Evolutionary conservation across 192 early-diverging fungal species (phyloP).

Genomic region (Chytriomyces confervae): DNA sequence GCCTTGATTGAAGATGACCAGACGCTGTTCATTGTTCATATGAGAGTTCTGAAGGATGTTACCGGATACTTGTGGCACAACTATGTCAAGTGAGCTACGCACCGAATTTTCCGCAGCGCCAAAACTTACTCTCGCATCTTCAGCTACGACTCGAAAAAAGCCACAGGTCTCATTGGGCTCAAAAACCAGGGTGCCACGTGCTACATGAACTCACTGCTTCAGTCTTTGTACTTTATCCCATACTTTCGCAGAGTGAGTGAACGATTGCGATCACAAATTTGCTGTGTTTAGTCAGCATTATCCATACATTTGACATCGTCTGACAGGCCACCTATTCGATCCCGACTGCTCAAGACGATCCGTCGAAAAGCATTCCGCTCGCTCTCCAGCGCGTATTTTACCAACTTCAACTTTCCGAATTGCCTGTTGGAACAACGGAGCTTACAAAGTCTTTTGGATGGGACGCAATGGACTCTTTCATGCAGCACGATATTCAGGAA

Average conservation of each 20-base stretch:
- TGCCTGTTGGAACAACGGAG: conserved; percentile 86
- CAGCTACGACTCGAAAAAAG: conserved; percentile 87
- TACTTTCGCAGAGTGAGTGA: conserved; percentile 76
- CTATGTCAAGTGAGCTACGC: conserved; percentile 75
- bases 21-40: conserved; percentile 71
- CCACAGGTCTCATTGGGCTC: conserved; percentile 90
- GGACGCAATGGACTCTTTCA: conserved; percentile 92
- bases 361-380: conserved; percentile 82
- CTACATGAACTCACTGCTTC: conserved; percentile 99
- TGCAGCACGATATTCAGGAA: conserved; percentile 99
- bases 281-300: background rate
- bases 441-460: conserved; percentile 98
- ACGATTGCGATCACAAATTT: background rate
- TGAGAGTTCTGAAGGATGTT: conserved; percentile 83
- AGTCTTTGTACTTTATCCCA: conserved; percentile 93
- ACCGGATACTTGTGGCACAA: conserved; percentile 96
- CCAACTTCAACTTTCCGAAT: conserved; percentile 73
- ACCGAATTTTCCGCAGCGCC: background rate
- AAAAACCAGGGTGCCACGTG: conserved; percentile 98
- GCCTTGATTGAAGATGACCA: conserved; percentile 74
- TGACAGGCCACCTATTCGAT: conserved; percentile 79
- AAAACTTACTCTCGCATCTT: conserved; percentile 2
- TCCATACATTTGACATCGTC: background rate
- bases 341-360: conserved; percentile 85
- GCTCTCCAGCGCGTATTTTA: conserved; percentile 97